A percentile compares a stretch with the other conserved stretches of the same genome.
Evolutionary conservation across 139 green algal species (phyloP).

Genomic region (Chlorella sorokiniana): DNA sequence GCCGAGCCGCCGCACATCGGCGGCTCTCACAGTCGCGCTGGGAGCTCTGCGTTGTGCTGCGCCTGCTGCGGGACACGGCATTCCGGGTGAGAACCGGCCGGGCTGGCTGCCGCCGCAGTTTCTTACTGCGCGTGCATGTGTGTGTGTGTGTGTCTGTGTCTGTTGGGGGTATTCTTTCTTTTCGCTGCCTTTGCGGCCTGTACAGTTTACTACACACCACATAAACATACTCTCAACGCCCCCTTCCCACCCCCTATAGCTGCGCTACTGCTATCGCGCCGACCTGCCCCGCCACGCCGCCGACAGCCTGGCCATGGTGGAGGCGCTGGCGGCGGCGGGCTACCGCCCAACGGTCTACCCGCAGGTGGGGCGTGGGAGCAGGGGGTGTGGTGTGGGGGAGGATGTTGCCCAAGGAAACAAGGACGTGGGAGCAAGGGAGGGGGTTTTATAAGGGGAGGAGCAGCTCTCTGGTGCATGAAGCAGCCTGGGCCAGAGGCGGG

Average conservation of each 20-base stretch:
- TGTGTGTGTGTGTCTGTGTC: background rate
- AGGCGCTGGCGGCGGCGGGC: background rate
- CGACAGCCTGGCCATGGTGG: slow-evolving; percentile 14
- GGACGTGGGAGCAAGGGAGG: too few species aligned
- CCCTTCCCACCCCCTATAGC: background rate
- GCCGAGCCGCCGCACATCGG: background rate
- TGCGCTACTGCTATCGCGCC: slow-evolving; percentile 24
- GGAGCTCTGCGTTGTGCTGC: slow-evolving; percentile 27
- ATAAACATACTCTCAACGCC: background rate
- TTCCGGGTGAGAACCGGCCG: background rate
- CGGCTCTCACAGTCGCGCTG: slow-evolving; percentile 2
- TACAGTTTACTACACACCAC: too few species aligned
- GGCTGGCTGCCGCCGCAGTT: background rate
- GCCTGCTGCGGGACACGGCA: slow-evolving; percentile 9
- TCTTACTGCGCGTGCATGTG: background rate
- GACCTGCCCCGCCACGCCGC: slow-evolving; percentile 1
- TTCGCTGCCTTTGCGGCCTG: background rate
- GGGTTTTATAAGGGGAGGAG: too few species aligned
- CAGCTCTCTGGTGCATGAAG: too few species aligned
- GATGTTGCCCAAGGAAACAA: too few species aligned
- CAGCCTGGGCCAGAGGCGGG: too few species aligned
- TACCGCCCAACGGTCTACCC: slow-evolving; percentile 18
- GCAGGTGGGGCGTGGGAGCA: background rate
- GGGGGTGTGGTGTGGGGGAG: too few species aligned
- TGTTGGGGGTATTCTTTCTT: background rate